Evolutionary conservation across 192 early-diverging fungal species (phyloP).

Genomic region (Coemansia sp.): DNA sequence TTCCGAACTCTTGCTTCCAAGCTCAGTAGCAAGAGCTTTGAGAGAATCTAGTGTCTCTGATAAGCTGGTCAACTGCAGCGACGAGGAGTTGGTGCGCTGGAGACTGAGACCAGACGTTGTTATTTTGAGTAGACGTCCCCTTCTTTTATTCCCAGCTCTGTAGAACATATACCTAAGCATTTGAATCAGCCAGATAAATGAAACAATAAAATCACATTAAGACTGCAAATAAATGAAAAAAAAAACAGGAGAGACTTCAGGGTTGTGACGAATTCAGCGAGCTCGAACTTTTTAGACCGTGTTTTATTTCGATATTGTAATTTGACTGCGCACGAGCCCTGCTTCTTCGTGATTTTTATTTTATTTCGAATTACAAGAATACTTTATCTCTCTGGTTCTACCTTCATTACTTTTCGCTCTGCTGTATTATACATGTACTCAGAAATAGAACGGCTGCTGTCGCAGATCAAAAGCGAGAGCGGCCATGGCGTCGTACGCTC

Average conservation of each 20-base stretch:
- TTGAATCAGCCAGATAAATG: background rate
- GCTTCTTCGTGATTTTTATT: background rate
- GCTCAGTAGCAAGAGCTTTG: background rate
- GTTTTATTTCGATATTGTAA: too few relatives aligned
- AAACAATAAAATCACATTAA: too few relatives aligned
- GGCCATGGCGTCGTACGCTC: conserved; percentile 12
- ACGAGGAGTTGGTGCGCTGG: background rate
- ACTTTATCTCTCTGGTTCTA: background rate
- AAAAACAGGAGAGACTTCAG: too few relatives aligned
- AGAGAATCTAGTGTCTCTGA: background rate
- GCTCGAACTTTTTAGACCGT: too few relatives aligned
- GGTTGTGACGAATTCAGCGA: too few relatives aligned
- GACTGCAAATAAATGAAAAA: too few relatives aligned
- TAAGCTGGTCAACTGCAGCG: background rate
- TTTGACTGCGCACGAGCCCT: too few relatives aligned
- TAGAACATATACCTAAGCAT: background rate
- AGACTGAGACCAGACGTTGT: background rate
- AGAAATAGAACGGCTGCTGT: conserved; percentile 29
- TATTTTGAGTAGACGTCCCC: background rate
- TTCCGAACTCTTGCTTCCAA: background rate
- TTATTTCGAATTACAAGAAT: background rate
- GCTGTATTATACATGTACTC: conserved; percentile 14
- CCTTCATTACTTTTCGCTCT: background rate
- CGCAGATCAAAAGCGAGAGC: conserved; percentile 26
- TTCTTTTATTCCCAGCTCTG: background rate